Evolutionary conservation across 2,329 filamentous ascomycete genomes (phyloP).

Genomic region (Penicillium nordicum): DNA sequence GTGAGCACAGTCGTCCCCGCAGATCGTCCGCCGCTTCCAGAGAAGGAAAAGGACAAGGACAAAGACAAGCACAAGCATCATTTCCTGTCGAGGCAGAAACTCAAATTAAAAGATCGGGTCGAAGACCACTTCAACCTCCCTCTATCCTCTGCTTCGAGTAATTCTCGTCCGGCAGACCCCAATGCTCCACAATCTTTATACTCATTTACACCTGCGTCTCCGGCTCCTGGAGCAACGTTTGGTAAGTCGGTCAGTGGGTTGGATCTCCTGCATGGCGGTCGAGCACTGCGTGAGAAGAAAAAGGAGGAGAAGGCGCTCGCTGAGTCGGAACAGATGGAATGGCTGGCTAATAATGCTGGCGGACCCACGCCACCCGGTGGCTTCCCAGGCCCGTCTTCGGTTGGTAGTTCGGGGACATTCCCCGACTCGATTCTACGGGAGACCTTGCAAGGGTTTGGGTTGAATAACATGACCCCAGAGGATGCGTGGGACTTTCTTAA

Average conservation of each 20-base stretch:
- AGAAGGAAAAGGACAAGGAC: conserved; percentile 42
- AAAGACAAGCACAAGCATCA: conserved; percentile 57
- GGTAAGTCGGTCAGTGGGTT: conserved; percentile 78
- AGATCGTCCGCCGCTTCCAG: conserved; percentile 38
- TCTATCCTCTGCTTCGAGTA: conserved; percentile 63
- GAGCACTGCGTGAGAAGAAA: conserved; percentile 75
- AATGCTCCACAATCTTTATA: conserved; percentile 62
- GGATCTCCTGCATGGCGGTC: conserved; percentile 72
- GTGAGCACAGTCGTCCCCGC: conserved; percentile 58
- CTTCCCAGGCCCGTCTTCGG: conserved; percentile 37
- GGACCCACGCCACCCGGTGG: conserved; percentile 26
- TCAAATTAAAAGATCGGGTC: conserved; percentile 58
- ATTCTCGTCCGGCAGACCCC: conserved; percentile 61
- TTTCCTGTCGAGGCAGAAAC: conserved; percentile 63
- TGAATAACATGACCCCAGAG: conserved; percentile 66
- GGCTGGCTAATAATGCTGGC: conserved; percentile 27
- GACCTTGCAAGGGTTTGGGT: conserved; percentile 53
- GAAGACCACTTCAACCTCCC: conserved; percentile 57
- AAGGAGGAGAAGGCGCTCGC: conserved; percentile 61
- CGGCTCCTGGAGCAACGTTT: conserved; percentile 61
- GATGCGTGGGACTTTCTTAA: conserved; percentile 66
- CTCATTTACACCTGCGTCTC: conserved; percentile 63
- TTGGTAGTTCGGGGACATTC: conserved; percentile 24
- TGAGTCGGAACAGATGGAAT: conserved; percentile 38
- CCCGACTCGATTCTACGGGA: conserved; percentile 39